Evolutionary conservation across 805 yeast species (phyloP).

Genomic region (Lipomyces spencermartinsiae): DNA sequence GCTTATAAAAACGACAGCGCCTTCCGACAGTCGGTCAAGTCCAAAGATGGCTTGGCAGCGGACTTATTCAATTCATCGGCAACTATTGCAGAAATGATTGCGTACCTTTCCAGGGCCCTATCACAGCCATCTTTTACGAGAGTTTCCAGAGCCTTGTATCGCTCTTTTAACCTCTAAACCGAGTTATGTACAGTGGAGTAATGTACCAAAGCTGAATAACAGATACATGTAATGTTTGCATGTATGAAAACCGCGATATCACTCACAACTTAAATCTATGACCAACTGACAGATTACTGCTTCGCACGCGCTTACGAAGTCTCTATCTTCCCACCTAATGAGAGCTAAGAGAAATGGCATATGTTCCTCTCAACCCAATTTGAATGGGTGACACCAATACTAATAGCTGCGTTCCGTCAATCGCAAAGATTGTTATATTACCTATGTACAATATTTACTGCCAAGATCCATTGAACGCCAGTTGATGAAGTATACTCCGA

Average conservation of each 20-base stretch:
- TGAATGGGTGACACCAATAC: background rate
- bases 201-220: background rate
- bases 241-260: background rate
- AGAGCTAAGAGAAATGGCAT: constrained; percentile 8
- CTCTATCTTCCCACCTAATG: constrained; percentile 13
- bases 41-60: constrained; percentile 20
- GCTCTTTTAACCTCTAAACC: constrained; percentile 23
- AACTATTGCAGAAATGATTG: constrained; percentile 27
- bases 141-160: constrained; percentile 26
- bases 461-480: background rate
- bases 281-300: background rate
- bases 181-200: background rate
- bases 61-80: constrained; percentile 23
- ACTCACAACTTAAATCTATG: background rate
- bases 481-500: background rate
- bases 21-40: constrained; percentile 27
- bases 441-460: background rate
- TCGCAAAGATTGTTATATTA: background rate
- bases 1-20: constrained; percentile 20
- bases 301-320: background rate
- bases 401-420: background rate
- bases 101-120: constrained; percentile 24
- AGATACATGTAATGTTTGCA: background rate
- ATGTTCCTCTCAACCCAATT: constrained; percentile 10
- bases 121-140: constrained; percentile 24